Evolutionary conservation across 352 stramenopile species (phyloP).

Genomic region (Globisporangium irregulare): DNA sequence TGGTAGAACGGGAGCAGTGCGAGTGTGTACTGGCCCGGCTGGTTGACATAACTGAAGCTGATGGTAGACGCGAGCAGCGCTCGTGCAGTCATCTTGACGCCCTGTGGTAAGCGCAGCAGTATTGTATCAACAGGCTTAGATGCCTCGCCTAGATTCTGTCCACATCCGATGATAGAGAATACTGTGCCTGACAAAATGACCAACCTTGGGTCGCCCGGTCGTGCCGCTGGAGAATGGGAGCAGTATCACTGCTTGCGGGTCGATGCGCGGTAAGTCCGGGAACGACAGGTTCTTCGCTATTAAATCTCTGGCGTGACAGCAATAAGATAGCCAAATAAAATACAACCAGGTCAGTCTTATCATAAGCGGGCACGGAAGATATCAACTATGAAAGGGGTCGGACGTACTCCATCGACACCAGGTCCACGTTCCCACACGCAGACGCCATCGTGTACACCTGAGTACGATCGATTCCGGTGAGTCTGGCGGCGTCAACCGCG

Average conservation of each 20-base stretch:
- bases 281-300: slow-evolving; percentile 15
- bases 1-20: slow-evolving; percentile 93
- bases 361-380: not conserved
- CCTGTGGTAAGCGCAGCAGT: slow-evolving; percentile 15
- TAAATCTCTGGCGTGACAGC: slow-evolving; percentile 25
- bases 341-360: not conserved
- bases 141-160: not conserved
- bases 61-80: slow-evolving; percentile 80
- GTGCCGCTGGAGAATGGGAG: slow-evolving; percentile 94
- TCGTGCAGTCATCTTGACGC: slow-evolving; percentile 81
- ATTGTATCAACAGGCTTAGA: not conserved
- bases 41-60: slow-evolving; percentile 45
- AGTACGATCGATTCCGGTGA: slow-evolving; percentile 9
- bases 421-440: not conserved
- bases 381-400: not conserved
- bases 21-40: slow-evolving; percentile 64
- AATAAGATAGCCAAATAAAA: not conserved
- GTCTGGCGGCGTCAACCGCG: slow-evolving; percentile 25
- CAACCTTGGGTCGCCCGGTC: slow-evolving; percentile 76
- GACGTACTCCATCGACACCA: slow-evolving; percentile 32
- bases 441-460: slow-evolving; percentile 33
- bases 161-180: not conserved
- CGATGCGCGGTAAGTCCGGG: slow-evolving; percentile 3
- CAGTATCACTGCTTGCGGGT: slow-evolving; percentile 19
- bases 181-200: not conserved